Conservation (phyloP, 768 basidiomycete genomes). For the Xerocomellus intermedius region DNA sequence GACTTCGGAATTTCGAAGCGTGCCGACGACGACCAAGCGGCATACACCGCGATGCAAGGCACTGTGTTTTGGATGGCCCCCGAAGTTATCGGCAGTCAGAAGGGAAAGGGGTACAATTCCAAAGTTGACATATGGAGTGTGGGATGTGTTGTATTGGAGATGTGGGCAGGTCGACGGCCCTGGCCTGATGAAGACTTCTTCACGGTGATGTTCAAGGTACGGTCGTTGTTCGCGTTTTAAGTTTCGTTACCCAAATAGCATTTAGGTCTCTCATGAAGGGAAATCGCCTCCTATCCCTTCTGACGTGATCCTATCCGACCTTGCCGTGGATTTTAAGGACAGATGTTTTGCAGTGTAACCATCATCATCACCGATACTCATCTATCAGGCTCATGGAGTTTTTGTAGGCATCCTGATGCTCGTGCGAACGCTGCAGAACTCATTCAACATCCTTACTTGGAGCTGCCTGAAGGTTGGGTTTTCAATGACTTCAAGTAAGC, state of each 20-base stretch:
- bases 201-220: conserved; percentile 92
- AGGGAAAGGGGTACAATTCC: conserved; percentile 84
- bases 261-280: conserved; percentile 79
- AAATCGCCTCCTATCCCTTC: conserved; percentile 87
- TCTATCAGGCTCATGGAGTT: background rate
- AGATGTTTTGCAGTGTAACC: conserved; percentile 89
- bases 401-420: conserved; percentile 71
- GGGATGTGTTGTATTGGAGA: conserved; percentile 97
- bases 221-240: conserved; percentile 7
- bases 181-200: conserved; percentile 91
- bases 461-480: conserved; percentile 67
- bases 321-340: conserved; percentile 82
- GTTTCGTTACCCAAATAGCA: background rate
- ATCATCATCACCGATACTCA: background rate
- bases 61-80: conserved; percentile 99
- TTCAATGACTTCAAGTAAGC: conserved; percentile 54
- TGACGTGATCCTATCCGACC: conserved; percentile 69
- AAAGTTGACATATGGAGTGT: conserved; percentile 99
- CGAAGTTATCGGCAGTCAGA: conserved; percentile 84
- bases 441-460: conserved; percentile 75
- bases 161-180: conserved; percentile 96
- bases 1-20: conserved; percentile 99
- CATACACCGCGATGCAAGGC: conserved; percentile 92
- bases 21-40: conserved; percentile 80
- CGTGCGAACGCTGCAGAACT: conserved; percentile 80